Evolutionary conservation across 2,329 filamentous ascomycete genomes (phyloP), one percentile per base, ranked within the genome.

Genomic region (Trichoderma koningii): DNA sequence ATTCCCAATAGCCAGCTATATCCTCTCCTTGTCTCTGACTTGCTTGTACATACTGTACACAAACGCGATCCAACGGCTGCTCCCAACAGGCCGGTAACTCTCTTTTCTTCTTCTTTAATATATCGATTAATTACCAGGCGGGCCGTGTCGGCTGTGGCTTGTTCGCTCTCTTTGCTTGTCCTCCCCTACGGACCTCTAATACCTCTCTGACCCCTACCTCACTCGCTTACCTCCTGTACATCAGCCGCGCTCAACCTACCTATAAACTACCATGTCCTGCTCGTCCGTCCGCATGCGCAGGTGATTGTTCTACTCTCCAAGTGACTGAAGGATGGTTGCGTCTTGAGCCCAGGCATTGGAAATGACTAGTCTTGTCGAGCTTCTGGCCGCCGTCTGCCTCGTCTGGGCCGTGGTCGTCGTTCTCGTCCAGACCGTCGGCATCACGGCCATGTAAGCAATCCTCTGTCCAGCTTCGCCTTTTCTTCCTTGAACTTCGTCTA

Each of bases 371-470:
- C 64, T 73, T 50, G 65, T 75, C 56, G 75, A 81, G 66, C 71
- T 71, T 48, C 68, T 82, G 55, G 84, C 85, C 68, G 75, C 76
- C 62, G 74, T 78, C 56, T 84, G 80, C 68, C 77, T 85, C 45
- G 70, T 80, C 67, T 88, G 87, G 85, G 82, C 80, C 70, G 73
- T 76, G 60, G 70, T 81, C 41, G 79, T 89, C 28, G 71, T 85
- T 47, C 47, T 81, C 6, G 83, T 89, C 30, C 83, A 89, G 69
- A 71, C 71, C 38, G 80, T 88, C 61, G 87, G 87, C 64, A 81
- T 83, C 65, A 80, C 76, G 63, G 79, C 86, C 69, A 78, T 88
- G 87, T 87, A 75, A 68, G 81, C 69, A 48, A 66, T 28, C 15
- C 26, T 55, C 28, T 38, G 34, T 5, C 17, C 5, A 23, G 21